phyloP scores from a whole-genome alignment of 768 basidiomycete species.

The Tricholomella constricta region DNA sequence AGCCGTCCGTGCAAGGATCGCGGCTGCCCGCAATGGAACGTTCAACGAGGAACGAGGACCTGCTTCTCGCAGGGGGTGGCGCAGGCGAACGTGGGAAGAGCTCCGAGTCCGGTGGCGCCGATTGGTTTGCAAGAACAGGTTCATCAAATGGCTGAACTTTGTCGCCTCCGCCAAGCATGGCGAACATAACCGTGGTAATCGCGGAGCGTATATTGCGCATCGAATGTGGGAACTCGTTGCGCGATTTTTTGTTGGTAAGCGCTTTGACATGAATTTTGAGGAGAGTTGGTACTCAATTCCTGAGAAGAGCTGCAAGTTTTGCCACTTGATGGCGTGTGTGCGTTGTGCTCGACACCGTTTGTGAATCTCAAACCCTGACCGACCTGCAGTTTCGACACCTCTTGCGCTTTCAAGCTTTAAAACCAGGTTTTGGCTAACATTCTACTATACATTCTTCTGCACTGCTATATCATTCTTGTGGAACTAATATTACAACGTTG shows the following conservation, averaged over 20 bases:
- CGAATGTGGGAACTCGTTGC: slow-evolving; percentile 33
- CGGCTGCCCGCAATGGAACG: slow-evolving; percentile 63
- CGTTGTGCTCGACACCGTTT: slow-evolving; percentile 42
- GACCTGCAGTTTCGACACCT: too few species aligned
- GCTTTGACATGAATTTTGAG: neutral
- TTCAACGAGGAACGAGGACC: too few species aligned
- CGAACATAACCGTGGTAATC: slow-evolving; percentile 45
- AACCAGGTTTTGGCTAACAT: too few species aligned
- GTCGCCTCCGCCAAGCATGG: slow-evolving; percentile 53
- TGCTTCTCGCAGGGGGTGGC: slow-evolving; percentile 37
- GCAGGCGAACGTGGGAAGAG: slow-evolving; percentile 25
- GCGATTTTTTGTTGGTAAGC: slow-evolving; percentile 13
- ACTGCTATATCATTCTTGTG: too few species aligned
- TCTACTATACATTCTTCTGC: too few species aligned
- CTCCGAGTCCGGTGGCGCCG: slow-evolving; percentile 30
- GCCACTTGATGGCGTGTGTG: slow-evolving; percentile 38
- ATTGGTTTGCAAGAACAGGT: slow-evolving; percentile 31
- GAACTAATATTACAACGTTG: too few species aligned
- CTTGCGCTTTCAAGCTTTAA: too few species aligned
- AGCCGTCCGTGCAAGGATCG: slow-evolving; percentile 71
- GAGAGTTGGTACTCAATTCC: slow-evolving; percentile 37
- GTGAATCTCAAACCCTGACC: slow-evolving; percentile 13
- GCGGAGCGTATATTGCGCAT: too few species aligned
- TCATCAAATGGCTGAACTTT: slow-evolving; percentile 46
- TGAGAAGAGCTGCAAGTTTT: slow-evolving; percentile 35